These are phyloP conservation scores for Ogataea kodamae DNA, from an alignment of 805 yeast genomes.

Conservation along the genomic window DNA sequence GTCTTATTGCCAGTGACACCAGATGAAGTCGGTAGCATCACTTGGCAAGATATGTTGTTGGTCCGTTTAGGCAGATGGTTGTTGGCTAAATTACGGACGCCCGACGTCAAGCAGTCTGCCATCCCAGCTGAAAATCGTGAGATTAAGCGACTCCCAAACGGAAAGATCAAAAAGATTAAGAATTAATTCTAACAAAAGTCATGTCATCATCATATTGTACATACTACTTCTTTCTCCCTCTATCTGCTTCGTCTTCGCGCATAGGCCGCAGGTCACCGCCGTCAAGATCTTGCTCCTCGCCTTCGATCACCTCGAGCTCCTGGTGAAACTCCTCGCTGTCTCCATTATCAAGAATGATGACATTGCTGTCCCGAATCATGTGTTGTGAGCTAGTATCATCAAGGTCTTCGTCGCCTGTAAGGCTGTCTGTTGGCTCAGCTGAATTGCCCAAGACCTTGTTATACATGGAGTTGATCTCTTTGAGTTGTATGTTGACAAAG, in stretches of 20 bases:
- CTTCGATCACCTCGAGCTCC: conserved; percentile 29
- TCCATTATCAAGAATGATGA: conserved; percentile 35
- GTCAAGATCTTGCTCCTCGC: conserved; percentile 22
- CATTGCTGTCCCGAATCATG: conserved; percentile 22
- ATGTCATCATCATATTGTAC: conserved; percentile 12
- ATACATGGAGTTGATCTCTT: conserved; percentile 52
- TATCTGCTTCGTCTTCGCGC: conserved; percentile 17
- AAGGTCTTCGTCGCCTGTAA: conserved; percentile 29
- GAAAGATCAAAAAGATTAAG: conserved; percentile 39
- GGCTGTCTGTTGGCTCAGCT: conserved; percentile 24
- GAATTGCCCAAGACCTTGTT: conserved; percentile 55
- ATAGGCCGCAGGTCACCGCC: conserved; percentile 38
- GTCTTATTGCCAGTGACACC: conserved; percentile 42
- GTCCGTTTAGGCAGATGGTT: conserved; percentile 39
- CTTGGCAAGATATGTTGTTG: conserved; percentile 43
- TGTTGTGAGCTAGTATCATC: conserved; percentile 14
- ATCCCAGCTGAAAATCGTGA: conserved; percentile 15
- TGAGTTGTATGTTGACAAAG: conserved; percentile 46
- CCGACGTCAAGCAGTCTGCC: background rate
- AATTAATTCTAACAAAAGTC: conserved; percentile 1
- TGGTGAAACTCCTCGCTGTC: conserved; percentile 45
- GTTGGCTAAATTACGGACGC: conserved; percentile 48
- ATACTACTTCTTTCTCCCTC: conserved; percentile 18
- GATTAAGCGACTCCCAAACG: conserved; percentile 52
- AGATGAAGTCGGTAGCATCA: conserved; percentile 46